A percentile compares a stretch with the other conserved stretches of the same genome.
phyloP scores from a whole-genome alignment of 305 asterid genomes.

The Solanum hybrid region DNA sequence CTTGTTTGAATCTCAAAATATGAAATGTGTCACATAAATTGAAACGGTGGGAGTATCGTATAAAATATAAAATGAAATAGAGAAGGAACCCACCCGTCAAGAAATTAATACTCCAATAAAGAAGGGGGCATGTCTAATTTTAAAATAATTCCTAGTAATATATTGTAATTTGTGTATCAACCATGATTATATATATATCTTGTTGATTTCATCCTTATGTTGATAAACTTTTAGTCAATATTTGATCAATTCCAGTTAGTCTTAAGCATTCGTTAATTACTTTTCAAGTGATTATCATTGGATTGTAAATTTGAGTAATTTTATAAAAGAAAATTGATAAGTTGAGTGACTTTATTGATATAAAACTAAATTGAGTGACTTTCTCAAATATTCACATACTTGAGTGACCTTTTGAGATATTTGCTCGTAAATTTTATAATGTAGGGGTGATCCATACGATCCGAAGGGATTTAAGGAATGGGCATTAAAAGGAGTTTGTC shows the following conservation, averaged over 20 bases:
- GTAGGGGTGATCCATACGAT: conserved; percentile 53
- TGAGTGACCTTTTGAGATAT: neutral
- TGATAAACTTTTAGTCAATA: neutral
- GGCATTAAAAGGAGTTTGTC: conserved; percentile 40
- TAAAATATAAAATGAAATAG: neutral
- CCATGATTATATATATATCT: neutral
- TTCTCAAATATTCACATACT: neutral
- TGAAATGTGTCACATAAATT: neutral
- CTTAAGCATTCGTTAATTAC: neutral
- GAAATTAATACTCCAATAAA: neutral
- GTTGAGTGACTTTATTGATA: neutral
- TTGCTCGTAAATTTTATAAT: neutral
- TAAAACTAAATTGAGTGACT: neutral
- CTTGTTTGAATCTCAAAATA: neutral
- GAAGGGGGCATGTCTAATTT: neutral
- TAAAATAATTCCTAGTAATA: neutral
- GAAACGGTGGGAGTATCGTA: neutral
- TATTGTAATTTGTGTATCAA: neutral
- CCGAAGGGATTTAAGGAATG: conserved; percentile 45
- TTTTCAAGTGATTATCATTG: neutral
- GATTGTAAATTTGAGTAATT: neutral
- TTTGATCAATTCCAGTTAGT: neutral
- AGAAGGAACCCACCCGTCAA: neutral
- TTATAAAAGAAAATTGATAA: no score
- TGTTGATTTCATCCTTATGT: neutral